Evolutionary conservation across 306 rosid species (phyloP).

Genomic region (Trifolium fragiferum): DNA sequence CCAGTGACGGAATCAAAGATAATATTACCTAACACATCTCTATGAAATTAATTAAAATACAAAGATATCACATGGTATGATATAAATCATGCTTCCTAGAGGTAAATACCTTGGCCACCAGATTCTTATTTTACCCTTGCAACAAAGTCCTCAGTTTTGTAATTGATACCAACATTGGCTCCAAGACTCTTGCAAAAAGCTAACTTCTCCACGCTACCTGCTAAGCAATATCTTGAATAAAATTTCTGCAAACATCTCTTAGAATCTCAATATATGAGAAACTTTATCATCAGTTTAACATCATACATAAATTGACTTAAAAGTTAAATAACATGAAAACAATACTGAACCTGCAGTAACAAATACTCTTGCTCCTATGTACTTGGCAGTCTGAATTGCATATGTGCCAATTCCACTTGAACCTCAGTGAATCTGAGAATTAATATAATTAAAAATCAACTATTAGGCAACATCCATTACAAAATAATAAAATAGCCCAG

Average conservation of each 20-base stretch:
- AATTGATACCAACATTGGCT: too few species aligned
- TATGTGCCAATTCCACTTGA: constrained; percentile 94
- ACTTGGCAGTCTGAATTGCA: constrained; percentile 90
- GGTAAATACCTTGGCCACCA: too few species aligned
- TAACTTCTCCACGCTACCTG: constrained; percentile 81
- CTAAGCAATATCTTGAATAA: constrained; percentile 42
- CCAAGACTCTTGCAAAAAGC: too few species aligned
- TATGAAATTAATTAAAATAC: too few species aligned
- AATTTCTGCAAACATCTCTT: constrained; percentile 1
- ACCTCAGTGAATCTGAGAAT: constrained; percentile 85
- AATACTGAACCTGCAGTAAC: constrained; percentile 73
- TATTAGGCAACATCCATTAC: too few species aligned
- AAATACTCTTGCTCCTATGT: constrained; percentile 70
- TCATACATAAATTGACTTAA: not conserved
- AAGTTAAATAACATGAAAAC: not conserved
- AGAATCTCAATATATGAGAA: constrained; percentile 1
- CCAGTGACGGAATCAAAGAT: too few species aligned
- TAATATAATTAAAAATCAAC: constrained; percentile 1
- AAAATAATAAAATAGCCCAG: too few species aligned
- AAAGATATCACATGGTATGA: too few species aligned
- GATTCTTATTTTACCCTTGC: too few species aligned
- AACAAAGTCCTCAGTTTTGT: too few species aligned
- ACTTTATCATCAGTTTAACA: not conserved
- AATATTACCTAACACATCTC: too few species aligned
- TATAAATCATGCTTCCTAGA: too few species aligned